These are phyloP conservation scores for Pyrenula massariospora DNA, from an alignment of 495 filamentous ascomycete species.

Conservation along the genomic window DNA sequence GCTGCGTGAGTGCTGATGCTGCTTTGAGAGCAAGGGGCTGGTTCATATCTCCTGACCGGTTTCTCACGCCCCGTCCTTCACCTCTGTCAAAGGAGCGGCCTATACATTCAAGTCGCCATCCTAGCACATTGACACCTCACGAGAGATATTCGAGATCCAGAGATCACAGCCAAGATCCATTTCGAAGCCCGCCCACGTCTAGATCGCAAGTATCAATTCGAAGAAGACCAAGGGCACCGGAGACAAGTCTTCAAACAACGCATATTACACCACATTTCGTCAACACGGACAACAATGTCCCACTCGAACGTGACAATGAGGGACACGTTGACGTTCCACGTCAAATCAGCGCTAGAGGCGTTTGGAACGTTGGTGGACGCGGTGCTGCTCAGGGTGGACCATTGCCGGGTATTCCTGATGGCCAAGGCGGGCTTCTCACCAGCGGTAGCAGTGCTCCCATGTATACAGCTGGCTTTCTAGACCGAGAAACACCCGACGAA, in stretches of 20 bases:
- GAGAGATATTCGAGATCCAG: constrained; percentile 52
- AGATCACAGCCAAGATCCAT: constrained; percentile 51
- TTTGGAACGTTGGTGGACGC: constrained; percentile 74
- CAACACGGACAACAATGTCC: constrained; percentile 10
- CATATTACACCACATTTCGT: constrained; percentile 25
- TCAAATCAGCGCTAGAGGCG: constrained; percentile 51
- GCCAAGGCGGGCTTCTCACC: constrained; percentile 47
- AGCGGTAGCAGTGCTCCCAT: constrained; percentile 67
- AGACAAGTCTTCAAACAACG: constrained; percentile 12
- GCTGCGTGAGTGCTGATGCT: background rate
- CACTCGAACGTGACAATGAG: constrained; percentile 1
- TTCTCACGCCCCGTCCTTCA: constrained; percentile 46
- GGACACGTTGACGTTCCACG: constrained; percentile 7
- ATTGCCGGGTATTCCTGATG: constrained; percentile 40
- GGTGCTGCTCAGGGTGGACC: constrained; percentile 33
- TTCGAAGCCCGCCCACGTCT: constrained; percentile 30
- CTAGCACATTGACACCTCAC: constrained; percentile 42
- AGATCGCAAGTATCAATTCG: constrained; percentile 9
- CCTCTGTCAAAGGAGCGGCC: constrained; percentile 33
- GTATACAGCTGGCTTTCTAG: constrained; percentile 58
- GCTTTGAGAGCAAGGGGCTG: background rate
- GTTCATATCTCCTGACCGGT: constrained; percentile 47
- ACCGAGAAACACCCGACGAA: constrained; percentile 37
- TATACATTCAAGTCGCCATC: constrained; percentile 54
- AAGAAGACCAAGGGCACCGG: constrained; percentile 12